phyloP scores from a whole-genome alignment of 345 rosid species.

The Pugionium dolabratum region DNA sequence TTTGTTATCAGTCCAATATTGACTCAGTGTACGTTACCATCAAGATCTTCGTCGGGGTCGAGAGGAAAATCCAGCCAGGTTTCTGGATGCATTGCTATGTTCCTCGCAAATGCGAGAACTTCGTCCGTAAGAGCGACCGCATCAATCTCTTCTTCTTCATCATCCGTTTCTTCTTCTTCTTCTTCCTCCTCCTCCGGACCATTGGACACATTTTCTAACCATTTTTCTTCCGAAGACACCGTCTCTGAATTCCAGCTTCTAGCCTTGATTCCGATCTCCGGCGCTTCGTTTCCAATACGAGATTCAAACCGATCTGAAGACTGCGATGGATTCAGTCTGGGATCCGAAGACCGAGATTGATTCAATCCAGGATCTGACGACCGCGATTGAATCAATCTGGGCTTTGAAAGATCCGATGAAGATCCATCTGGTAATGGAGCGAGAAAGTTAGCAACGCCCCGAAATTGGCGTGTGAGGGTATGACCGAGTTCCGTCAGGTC shows the following conservation, averaged over 20 bases:
- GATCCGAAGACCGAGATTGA: slow-evolving; percentile 32
- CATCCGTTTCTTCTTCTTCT: slow-evolving; percentile 39
- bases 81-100: slow-evolving; percentile 88
- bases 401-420: slow-evolving; percentile 32
- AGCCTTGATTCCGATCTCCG: slow-evolving; percentile 66
- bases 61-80: slow-evolving; percentile 95
- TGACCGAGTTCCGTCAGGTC: slow-evolving; percentile 80
- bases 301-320: slow-evolving; percentile 38
- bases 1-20: background rate
- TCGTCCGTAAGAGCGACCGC: slow-evolving; percentile 84
- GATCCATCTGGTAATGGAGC: slow-evolving; percentile 66
- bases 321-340: slow-evolving; percentile 13
- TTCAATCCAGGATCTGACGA: slow-evolving; percentile 37
- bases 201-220: slow-evolving; percentile 49
- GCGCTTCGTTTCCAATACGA: slow-evolving; percentile 63
- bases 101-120: slow-evolving; percentile 72
- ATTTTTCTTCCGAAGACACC: slow-evolving; percentile 31
- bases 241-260: slow-evolving; percentile 65
- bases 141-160: slow-evolving; percentile 47
- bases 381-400: slow-evolving; percentile 14
- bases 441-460: slow-evolving; percentile 93
- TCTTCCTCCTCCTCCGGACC: slow-evolving; percentile 60
- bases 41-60: slow-evolving; percentile 62
- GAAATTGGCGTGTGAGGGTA: slow-evolving; percentile 74
- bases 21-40: slow-evolving; percentile 48